phyloP scores from a whole-genome alignment of 495 filamentous ascomycete genomes.

The Penicillium subrubescens region DNA sequence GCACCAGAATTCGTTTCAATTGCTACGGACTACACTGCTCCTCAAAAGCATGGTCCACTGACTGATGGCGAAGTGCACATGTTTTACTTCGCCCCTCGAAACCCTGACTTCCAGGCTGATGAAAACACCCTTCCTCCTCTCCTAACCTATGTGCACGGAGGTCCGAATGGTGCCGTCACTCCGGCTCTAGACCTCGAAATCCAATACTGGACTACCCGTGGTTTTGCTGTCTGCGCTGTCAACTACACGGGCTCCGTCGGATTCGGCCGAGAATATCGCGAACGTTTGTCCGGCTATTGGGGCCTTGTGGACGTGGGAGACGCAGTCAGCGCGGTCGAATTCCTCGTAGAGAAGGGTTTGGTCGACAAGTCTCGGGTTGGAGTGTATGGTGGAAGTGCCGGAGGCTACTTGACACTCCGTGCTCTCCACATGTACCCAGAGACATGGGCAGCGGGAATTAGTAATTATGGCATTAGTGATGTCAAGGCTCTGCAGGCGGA shows the following conservation, averaged over 20 bases:
- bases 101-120: conserved; percentile 37
- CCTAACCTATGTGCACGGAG: conserved; percentile 50
- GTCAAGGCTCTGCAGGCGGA: conserved; percentile 39
- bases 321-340: conserved; percentile 43
- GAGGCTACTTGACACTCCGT: conserved; percentile 52
- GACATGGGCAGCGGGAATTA: conserved; percentile 43
- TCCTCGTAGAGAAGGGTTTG: conserved; percentile 33
- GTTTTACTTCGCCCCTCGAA: conserved; percentile 48
- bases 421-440: conserved; percentile 36
- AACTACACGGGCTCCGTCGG: conserved; percentile 55
- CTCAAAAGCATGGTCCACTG: conserved; percentile 27
- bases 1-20: conserved; percentile 36
- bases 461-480: conserved; percentile 50
- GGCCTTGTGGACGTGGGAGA: conserved; percentile 49
- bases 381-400: conserved; percentile 49
- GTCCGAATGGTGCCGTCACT: conserved; percentile 43
- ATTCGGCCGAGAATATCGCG: conserved; percentile 49
- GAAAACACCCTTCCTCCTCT: conserved; percentile 40
- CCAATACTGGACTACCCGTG: conserved; percentile 55
- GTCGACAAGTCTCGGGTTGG: conserved; percentile 44
- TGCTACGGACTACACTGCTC: conserved; percentile 27
- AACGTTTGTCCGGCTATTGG: conserved; percentile 45
- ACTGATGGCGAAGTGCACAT: conserved; percentile 37
- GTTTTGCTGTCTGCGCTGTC: conserved; percentile 48
- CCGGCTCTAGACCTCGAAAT: conserved; percentile 35